Base-by-base conservation (phyloP, 1,139 yeast species). In the Debaryomyces coudertii region DNA sequence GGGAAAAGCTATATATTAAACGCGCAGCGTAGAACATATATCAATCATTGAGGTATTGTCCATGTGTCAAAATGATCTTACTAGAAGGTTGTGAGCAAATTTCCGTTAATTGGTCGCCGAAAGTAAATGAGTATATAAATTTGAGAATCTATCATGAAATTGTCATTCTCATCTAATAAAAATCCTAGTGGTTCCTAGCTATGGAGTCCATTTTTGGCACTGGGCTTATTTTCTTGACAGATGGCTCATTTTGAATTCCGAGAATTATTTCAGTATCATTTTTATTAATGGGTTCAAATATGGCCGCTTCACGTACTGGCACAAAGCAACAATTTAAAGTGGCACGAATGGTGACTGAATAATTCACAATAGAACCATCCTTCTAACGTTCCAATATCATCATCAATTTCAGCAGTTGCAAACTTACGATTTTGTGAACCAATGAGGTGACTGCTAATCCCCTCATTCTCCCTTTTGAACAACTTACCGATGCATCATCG, bases 191-290 rank as follows among this genome's bases (percentile, higher is more conserved):
- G 68, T n/a, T 72, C 69, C 9, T 54, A 33, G 72, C 70, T 44
- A 84, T 66, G 46, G 74, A 76, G 35, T 79, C 82, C 43, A 87
- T 79, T 1, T 77, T 60, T 18, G 96, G 95, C 53, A 90, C 80
- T 36, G 95, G 92, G 15, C 80, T 76, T 38, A 87, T 65, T 53
- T 85, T 80, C 52, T 80, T 73, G 47, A 97, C 97, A 12, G 82
- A 82, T 0, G 97, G 95, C 62, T 92, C 97, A 60, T 92, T 92
- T 66, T 92, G 98, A 51, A 92, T 90, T 40, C 98, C 97, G 82
- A 92, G 85, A 24, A 97, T 97, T 52, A 92, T 76, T 65, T 92
- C 98, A 56, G 87, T 85, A 62, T 88, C 90, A 46, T 80, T 68
- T 2, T 60, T 63, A 5, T 63, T 67, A 39, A 77, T 68, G 50